Evolutionary conservation across 2,329 filamentous ascomycete species (phyloP).

Genomic region (Diaporthe destruens): DNA sequence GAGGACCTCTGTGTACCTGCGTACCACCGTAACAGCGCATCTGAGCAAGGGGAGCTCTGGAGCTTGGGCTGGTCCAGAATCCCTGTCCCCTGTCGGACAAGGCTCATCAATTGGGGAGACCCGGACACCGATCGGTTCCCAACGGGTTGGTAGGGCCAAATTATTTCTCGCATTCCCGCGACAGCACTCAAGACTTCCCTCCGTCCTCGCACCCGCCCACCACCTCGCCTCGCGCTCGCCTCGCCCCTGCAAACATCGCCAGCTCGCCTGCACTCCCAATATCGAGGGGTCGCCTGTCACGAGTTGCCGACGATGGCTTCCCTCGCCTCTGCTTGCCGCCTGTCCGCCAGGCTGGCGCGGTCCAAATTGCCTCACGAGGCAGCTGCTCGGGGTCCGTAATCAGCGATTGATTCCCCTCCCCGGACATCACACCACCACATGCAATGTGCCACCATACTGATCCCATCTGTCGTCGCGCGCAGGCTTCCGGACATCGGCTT

Average conservation of each 20-base stretch:
- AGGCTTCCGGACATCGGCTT: slow-evolving; percentile 75
- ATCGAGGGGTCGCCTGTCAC: slow-evolving; percentile 28
- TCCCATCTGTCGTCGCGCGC: slow-evolving; percentile 39
- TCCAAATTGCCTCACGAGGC: slow-evolving; percentile 67
- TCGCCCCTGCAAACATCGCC: slow-evolving; percentile 47
- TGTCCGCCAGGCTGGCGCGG: slow-evolving; percentile 71
- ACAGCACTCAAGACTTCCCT: not conserved
- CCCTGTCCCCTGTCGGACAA: slow-evolving; percentile 31
- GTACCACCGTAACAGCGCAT: not conserved
- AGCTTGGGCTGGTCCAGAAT: slow-evolving; percentile 19
- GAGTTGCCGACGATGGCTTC: slow-evolving; percentile 70
- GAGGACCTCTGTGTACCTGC: not conserved
- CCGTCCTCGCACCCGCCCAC: slow-evolving; percentile 11
- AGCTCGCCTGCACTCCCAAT: slow-evolving; percentile 34
- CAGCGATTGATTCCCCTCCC: not conserved
- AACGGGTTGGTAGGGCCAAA: slow-evolving; percentile 40
- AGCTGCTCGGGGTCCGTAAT: slow-evolving; percentile 68
- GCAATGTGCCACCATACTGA: slow-evolving; percentile 24
- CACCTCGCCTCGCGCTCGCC: slow-evolving; percentile 40
- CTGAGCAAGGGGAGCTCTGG: slow-evolving; percentile 1
- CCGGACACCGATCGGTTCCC: slow-evolving; percentile 38
- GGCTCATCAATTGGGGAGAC: slow-evolving; percentile 40
- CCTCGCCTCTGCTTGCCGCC: slow-evolving; percentile 72
- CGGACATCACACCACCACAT: slow-evolving; percentile 9
- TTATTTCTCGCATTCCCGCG: slow-evolving; percentile 38